phyloP scores from a whole-genome alignment of 352 stramenopile genomes.

The Thalassiosira livingstoniorum region DNA sequence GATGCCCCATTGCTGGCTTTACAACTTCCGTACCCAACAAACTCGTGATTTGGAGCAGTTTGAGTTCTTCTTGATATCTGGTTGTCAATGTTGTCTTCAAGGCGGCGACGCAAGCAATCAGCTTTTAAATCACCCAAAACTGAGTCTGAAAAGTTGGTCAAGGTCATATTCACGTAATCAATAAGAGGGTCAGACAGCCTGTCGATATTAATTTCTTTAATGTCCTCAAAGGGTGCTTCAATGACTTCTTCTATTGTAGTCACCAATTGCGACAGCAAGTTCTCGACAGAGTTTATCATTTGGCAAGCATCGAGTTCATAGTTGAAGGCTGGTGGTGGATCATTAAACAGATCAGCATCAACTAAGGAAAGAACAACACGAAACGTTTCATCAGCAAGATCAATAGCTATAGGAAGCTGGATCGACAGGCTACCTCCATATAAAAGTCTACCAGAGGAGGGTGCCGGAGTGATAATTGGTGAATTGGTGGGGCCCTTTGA shows the following conservation, averaged over 20 bases:
- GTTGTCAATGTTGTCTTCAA: not conserved
- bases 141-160: conserved; percentile 33
- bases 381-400: not conserved
- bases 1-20: not conserved
- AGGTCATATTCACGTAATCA: conserved; percentile 24
- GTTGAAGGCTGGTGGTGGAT: conserved; percentile 3
- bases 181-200: conserved; percentile 37
- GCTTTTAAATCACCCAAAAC: conserved; percentile 9
- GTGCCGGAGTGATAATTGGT: too few species aligned
- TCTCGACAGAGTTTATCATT: conserved; percentile 15
- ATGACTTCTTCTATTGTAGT: conserved; percentile 20
- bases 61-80: not conserved
- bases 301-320: conserved; percentile 35
- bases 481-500: too few species aligned
- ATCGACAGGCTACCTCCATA: not conserved
- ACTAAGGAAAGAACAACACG: not conserved
- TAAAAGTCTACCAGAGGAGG: too few species aligned
- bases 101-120: conserved; percentile 8
- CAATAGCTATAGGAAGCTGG: conserved; percentile 7
- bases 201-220: conserved; percentile 31
- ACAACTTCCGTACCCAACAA: conserved; percentile 13
- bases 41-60: conserved; percentile 18
- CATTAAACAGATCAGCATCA: conserved; percentile 24
- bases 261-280: conserved; percentile 12
- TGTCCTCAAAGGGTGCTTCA: conserved; percentile 12